Evolutionary conservation across 176 grass and related monocot species (phyloP).

Genomic region (Raddia guianensis): DNA sequence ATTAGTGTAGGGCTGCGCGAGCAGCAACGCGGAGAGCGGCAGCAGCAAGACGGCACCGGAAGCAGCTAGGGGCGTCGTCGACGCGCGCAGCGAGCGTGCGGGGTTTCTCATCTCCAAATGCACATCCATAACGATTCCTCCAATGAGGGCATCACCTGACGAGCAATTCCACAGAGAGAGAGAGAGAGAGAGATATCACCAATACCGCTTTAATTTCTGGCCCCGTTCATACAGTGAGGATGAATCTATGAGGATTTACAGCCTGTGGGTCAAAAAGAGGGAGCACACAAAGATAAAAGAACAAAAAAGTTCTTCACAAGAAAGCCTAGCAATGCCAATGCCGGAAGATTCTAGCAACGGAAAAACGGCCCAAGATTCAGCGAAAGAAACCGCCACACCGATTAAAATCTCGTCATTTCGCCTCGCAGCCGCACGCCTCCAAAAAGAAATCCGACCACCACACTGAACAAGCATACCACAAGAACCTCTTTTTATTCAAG

Average conservation of each 20-base stretch:
- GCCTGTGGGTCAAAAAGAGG: conserved; percentile 4
- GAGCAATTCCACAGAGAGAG: background rate
- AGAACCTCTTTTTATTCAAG: no score
- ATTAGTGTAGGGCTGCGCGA: conserved; percentile 51
- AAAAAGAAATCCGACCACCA: conserved; percentile 24
- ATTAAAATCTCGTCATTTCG: background rate
- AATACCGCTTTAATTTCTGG: background rate
- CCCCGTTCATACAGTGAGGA: conserved; percentile 7
- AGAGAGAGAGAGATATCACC: background rate
- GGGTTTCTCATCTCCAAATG: conserved; percentile 15
- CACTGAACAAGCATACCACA: background rate
- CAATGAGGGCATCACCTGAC: conserved; percentile 34
- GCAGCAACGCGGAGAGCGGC: conserved; percentile 41
- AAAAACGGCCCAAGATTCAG: conserved; percentile 27
- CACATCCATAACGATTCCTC: conserved; percentile 26
- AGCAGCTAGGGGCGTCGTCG: conserved; percentile 8
- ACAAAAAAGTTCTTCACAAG: conserved; percentile 1
- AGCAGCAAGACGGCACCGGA: conserved; percentile 43
- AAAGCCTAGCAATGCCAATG: conserved; percentile 45
- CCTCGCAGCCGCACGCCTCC: background rate
- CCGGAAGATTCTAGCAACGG: conserved; percentile 31
- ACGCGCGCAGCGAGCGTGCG: background rate
- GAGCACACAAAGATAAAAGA: background rate
- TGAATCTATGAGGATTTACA: conserved; percentile 5
- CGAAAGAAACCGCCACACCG: conserved; percentile 7